Evolutionary conservation across 257 asterid genomes (phyloP).

Genomic region (Scutellaria minor): DNA sequence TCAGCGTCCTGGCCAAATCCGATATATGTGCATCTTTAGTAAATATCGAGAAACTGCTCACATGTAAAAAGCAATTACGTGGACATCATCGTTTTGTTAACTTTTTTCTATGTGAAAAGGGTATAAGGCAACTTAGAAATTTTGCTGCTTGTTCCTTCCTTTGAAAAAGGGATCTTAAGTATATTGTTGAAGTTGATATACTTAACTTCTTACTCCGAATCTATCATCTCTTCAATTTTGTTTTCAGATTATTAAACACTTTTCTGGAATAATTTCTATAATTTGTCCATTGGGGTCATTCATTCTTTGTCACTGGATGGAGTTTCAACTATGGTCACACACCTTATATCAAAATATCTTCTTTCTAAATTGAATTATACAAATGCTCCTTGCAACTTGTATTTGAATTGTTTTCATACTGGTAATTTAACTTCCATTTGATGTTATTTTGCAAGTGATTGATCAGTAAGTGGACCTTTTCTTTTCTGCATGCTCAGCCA

Average conservation of each 20-base stretch:
- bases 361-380: constrained; percentile 16
- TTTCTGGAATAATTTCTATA: neutral
- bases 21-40: constrained; percentile 21
- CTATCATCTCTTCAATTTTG: neutral
- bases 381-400: constrained; percentile 10
- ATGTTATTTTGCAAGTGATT: constrained; percentile 23
- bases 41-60: neutral
- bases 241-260: neutral
- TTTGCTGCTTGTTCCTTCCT: constrained; percentile 14
- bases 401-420: constrained; percentile 21
- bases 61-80: neutral
- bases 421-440: constrained; percentile 19
- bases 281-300: neutral
- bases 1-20: neutral
- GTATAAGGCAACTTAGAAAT: neutral
- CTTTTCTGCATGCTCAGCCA: constrained; percentile 64
- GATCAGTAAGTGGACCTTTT: constrained; percentile 32
- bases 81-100: neutral
- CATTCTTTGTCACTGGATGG: constrained; percentile 12
- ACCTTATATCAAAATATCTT: neutral
- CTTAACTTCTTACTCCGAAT: neutral
- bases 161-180: neutral
- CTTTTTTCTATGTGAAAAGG: neutral
- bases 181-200: constrained; percentile 1
- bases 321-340: constrained; percentile 15